phyloP scores from a whole-genome alignment of 805 yeast species.

The Teunomyces pallodes region DNA sequence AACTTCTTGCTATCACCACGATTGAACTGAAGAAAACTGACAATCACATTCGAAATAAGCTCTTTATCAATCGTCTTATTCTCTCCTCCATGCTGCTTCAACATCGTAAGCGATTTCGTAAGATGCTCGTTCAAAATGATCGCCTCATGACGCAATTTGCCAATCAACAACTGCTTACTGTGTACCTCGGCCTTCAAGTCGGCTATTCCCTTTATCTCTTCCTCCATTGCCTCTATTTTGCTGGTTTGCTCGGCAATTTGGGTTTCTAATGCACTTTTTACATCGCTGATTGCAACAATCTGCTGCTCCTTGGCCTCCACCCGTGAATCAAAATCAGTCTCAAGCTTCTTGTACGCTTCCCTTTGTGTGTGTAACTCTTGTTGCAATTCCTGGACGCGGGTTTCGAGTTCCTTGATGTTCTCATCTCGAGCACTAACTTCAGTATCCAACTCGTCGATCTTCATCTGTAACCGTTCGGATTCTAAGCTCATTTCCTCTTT shows the following conservation, averaged over 20 bases:
- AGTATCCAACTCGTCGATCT: conserved; percentile 41
- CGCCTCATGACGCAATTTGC: conserved; percentile 92
- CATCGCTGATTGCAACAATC: conserved; percentile 6
- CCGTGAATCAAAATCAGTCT: conserved; percentile 1
- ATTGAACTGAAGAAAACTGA: conserved; percentile 83
- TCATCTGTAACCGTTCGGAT: conserved; percentile 38
- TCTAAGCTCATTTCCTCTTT: conserved; percentile 38
- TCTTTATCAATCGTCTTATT: conserved; percentile 84
- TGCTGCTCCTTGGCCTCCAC: conserved; percentile 12
- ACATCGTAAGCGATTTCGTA: conserved; percentile 85
- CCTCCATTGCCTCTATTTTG: conserved; percentile 10
- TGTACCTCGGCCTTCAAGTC: conserved; percentile 53
- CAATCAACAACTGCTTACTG: conserved; percentile 70
- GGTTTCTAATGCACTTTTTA: conserved; percentile 23
- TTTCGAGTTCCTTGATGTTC: not conserved
- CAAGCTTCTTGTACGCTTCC: not conserved
- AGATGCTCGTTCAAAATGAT: conserved; percentile 90
- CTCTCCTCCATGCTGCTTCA: conserved; percentile 67
- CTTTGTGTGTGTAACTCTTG: not conserved
- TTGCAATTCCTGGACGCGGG: not conserved
- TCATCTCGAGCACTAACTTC: conserved; percentile 12
- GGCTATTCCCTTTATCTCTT: conserved; percentile 36
- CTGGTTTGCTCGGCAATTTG: conserved; percentile 18
- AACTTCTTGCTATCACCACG: conserved; percentile 93
- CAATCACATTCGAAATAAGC: conserved; percentile 77